These are phyloP conservation scores for Tardiomyces blankii DNA, from an alignment of 1,139 yeast species.

Conservation along the genomic window DNA sequence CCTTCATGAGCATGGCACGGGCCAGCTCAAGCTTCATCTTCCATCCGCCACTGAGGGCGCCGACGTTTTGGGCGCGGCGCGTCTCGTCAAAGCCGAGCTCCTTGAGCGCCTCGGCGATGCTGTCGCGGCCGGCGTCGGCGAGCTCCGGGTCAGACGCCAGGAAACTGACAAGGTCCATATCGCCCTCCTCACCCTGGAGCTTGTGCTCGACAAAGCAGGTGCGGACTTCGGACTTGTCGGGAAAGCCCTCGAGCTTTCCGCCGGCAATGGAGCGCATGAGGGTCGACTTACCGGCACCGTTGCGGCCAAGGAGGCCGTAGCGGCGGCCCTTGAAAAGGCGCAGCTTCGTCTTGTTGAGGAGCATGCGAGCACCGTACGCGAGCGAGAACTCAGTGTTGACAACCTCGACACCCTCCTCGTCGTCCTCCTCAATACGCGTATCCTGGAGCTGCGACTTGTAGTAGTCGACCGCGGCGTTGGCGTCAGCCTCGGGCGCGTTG, in stretches of 20 bases:
- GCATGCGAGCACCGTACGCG: conserved; percentile 97
- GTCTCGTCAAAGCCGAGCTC: conserved; percentile 89
- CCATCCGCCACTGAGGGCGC: conserved; percentile 88
- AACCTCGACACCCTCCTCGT: conserved; percentile 72
- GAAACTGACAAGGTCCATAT: conserved; percentile 75
- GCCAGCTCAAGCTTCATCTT: conserved; percentile 97
- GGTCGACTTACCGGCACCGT: conserved; percentile 98
- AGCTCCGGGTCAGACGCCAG: conserved; percentile 89
- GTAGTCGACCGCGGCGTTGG: conserved; percentile 39
- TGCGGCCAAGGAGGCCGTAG: conserved; percentile 96
- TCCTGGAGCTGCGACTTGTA: conserved; percentile 54
- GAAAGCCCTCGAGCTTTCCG: conserved; percentile 97
- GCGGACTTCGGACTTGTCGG: conserved; percentile 73
- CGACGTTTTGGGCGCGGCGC: conserved; percentile 81
- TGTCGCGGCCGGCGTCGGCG: conserved; percentile 46
- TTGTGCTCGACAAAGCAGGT: conserved; percentile 98
- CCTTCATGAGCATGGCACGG: conserved; percentile 96
- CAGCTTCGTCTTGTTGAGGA: conserved; percentile 80
- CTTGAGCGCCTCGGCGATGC: conserved; percentile 62
- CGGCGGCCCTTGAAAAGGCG: conserved; percentile 89
- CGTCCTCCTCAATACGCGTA: conserved; percentile 46
- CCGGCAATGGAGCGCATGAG: conserved; percentile 94
- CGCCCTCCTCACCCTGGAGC: conserved; percentile 91
- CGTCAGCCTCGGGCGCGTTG: conserved; percentile 30
- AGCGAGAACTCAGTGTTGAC: conserved; percentile 91